phyloP scores from a whole-genome alignment of 2,329 filamentous ascomycete genomes.

The Neonectria magnoliae region DNA sequence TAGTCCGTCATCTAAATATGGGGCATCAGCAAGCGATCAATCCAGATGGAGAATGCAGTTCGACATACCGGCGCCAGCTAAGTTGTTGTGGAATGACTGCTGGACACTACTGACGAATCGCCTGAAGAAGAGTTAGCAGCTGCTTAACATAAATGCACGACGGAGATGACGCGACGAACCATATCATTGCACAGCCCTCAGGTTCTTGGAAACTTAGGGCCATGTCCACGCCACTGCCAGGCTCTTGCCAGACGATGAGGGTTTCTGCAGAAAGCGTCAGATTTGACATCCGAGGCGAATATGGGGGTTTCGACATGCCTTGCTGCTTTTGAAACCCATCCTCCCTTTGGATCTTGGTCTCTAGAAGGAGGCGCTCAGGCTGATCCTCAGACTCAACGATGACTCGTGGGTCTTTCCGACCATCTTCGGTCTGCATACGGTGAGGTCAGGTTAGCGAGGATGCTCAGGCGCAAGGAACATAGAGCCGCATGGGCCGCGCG shows the following conservation, averaged over 20 bases:
- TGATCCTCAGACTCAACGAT: slow-evolving; percentile 94
- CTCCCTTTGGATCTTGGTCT: slow-evolving; percentile 90
- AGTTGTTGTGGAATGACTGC: slow-evolving; percentile 71
- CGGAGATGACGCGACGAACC: slow-evolving; percentile 62
- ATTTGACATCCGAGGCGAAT: slow-evolving; percentile 30
- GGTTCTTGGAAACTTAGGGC: slow-evolving; percentile 97
- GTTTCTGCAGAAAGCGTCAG: slow-evolving; percentile 72
- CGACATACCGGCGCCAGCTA: slow-evolving; percentile 69
- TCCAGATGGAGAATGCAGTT: neutral
- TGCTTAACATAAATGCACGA: neutral
- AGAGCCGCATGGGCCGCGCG: slow-evolving; percentile 14
- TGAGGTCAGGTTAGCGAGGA: slow-evolving; percentile 41
- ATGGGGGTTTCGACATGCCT: slow-evolving; percentile 64
- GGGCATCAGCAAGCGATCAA: slow-evolving; percentile 40
- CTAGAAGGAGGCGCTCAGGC: slow-evolving; percentile 81
- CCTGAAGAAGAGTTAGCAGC: slow-evolving; percentile 61
- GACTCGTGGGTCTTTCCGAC: slow-evolving; percentile 84
- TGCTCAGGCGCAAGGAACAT: slow-evolving; percentile 22
- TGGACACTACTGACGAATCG: slow-evolving; percentile 92
- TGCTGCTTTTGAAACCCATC: slow-evolving; percentile 99
- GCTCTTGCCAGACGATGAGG: slow-evolving; percentile 97
- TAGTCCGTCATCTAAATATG: slow-evolving; percentile 76
- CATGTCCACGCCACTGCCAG: slow-evolving; percentile 87
- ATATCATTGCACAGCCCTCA: slow-evolving; percentile 91
- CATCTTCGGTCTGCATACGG: slow-evolving; percentile 61